These are phyloP conservation scores for Cladosporium phlei DNA, from an alignment of 2,329 filamentous ascomycete species.

Conservation along the genomic window DNA sequence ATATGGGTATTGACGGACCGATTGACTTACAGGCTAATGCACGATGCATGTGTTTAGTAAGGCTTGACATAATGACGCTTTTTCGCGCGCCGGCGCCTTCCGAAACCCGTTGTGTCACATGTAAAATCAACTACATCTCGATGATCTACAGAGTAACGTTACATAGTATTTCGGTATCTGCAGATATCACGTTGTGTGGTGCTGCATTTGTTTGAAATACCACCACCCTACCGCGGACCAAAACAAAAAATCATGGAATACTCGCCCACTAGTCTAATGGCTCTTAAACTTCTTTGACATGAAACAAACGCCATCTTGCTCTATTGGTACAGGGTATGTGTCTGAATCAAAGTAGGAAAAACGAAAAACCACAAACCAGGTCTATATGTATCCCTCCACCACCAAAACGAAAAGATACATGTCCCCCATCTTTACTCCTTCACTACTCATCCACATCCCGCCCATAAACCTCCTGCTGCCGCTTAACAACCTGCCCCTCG, in stretches of 20 bases:
- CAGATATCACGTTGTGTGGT: background rate
- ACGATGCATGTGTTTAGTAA: background rate
- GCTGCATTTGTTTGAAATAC: too few species aligned
- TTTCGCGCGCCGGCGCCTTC: conserved; percentile 1
- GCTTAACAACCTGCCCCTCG: conserved; percentile 16
- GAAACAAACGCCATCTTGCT: background rate
- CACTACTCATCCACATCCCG: conserved; percentile 6
- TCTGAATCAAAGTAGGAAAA: background rate
- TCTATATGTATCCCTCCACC: background rate
- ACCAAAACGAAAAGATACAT: background rate
- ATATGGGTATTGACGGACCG: conserved; percentile 3
- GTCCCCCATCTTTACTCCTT: too few species aligned
- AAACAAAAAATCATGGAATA: too few species aligned
- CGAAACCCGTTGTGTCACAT: background rate
- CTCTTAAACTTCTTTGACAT: background rate
- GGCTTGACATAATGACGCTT: conserved; percentile 5
- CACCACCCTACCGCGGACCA: too few species aligned
- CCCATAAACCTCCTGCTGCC: conserved; percentile 21
- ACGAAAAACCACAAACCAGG: background rate
- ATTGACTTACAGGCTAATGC: conserved; percentile 10
- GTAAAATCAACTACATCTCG: background rate
- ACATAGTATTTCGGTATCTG: background rate
- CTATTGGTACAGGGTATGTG: conserved; percentile 11
- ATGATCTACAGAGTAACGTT: background rate
- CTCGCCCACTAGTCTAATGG: too few species aligned